phyloP scores from a whole-genome alignment of 108 stramenopile species.

The Phaeodactylum tricornutum region DNA sequence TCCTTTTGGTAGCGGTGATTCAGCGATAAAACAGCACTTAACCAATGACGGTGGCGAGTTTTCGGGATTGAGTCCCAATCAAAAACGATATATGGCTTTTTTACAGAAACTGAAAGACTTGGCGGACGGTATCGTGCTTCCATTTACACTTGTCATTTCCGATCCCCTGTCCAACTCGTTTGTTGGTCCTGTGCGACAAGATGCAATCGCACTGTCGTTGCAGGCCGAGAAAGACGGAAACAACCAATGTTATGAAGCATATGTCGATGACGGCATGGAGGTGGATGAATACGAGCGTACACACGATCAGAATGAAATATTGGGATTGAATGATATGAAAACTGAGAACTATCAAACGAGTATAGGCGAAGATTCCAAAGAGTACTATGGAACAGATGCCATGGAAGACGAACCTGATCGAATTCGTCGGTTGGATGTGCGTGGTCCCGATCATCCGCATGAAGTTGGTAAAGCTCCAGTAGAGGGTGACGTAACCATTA shows the following conservation, averaged over 20 bases:
- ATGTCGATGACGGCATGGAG: slow-evolving; percentile 23
- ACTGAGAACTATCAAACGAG: slow-evolving; percentile 28
- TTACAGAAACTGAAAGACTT: slow-evolving; percentile 27
- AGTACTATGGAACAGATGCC: slow-evolving; percentile 19
- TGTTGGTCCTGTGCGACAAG: slow-evolving; percentile 35
- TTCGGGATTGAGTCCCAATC: slow-evolving; percentile 11
- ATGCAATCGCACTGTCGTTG: slow-evolving; percentile 11
- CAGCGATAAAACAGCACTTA: slow-evolving; percentile 31
- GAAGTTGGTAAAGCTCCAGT: slow-evolving; percentile 21
- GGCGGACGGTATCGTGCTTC: slow-evolving; percentile 38
- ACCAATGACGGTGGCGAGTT: slow-evolving; percentile 29
- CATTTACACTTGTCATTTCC: slow-evolving; percentile 68
- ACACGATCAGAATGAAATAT: slow-evolving; percentile 45
- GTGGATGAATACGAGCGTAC: slow-evolving; percentile 42
- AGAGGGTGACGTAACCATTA: slow-evolving; percentile 15
- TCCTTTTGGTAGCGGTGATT: slow-evolving; percentile 71
- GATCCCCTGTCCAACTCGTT: slow-evolving; percentile 92
- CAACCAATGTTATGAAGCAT: slow-evolving; percentile 9
- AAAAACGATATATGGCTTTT: slow-evolving; percentile 30
- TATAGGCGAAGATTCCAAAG: background rate
- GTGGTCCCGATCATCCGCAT: slow-evolving; percentile 33
- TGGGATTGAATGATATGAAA: slow-evolving; percentile 55
- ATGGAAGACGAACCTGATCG: slow-evolving; percentile 17
- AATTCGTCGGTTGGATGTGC: slow-evolving; percentile 6
- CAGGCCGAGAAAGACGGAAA: slow-evolving; percentile 24